phyloP scores from a whole-genome alignment of 2,329 filamentous ascomycete species.

The Pezicula neosporulosa region DNA sequence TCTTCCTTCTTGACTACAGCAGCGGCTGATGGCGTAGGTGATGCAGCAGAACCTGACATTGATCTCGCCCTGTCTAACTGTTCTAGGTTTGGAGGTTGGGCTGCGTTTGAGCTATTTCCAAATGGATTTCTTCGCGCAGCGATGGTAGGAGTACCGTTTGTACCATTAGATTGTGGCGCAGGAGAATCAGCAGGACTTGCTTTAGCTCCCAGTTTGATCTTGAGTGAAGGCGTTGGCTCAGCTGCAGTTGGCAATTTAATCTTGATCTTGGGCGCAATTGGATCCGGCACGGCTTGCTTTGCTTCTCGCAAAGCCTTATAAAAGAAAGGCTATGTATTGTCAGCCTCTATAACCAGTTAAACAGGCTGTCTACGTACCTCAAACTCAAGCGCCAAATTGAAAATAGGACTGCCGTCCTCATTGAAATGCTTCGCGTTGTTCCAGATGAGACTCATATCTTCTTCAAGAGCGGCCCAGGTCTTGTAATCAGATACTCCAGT shows the following conservation, averaged over 20 bases:
- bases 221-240: constrained; percentile 59
- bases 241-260: constrained; percentile 59
- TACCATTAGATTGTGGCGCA: constrained; percentile 43
- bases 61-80: constrained; percentile 27
- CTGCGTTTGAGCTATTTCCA: constrained; percentile 15
- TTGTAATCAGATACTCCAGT: constrained; percentile 67
- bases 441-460: constrained; percentile 80
- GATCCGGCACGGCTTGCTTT: constrained; percentile 68
- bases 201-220: constrained; percentile 61
- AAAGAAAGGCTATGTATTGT: constrained; percentile 58
- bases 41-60: constrained; percentile 25
- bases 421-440: constrained; percentile 86
- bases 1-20: constrained; percentile 36
- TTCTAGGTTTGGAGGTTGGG: constrained; percentile 21
- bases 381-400: constrained; percentile 70
- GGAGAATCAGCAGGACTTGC: constrained; percentile 51
- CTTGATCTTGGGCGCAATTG: constrained; percentile 74
- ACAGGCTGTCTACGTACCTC: constrained; percentile 51
- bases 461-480: constrained; percentile 77
- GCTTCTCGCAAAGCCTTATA: constrained; percentile 66
- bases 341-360: constrained; percentile 2
- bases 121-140: constrained; percentile 27
- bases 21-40: constrained; percentile 25
- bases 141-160: constrained; percentile 14
- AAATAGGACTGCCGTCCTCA: constrained; percentile 86